Base-by-base conservation (phyloP, 768 basidiomycete species). In the Daedaleopsis sinensis region DNA sequence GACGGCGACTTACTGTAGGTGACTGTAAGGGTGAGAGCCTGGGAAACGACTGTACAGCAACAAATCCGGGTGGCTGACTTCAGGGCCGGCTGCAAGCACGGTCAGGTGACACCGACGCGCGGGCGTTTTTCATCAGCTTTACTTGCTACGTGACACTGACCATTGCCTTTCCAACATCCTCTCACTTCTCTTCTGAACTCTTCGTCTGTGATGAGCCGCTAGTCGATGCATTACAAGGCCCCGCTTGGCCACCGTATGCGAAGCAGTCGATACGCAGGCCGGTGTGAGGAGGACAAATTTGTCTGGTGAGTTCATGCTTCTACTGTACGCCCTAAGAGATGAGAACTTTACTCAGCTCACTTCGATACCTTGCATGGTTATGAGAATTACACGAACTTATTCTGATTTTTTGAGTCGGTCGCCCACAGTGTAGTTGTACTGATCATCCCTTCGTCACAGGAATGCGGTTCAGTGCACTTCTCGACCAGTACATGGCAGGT, bases 331-430 rank as follows among this genome's bases (percentile, higher is more conserved):
- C 32, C 49, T 69, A 73, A 57, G 57, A 78, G 57, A 69, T 66
- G 52, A 78, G 39, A 72, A 23, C 52, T 57, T 42, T 67, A 84
- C 84, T 85, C 84, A 85, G 84, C 84, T 85, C 84, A 85, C 84
- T 84, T 85, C 84, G 84, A 85, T 54, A 78, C 79, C 72, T 59
- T 55, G 21, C 67, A 65, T 66, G 81, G 76, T 74, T 63, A 80
- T 80, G 84, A 85, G 84, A 85, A 80, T 74, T 82, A 13, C 80
- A 13, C 80, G 56, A 66, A 79, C 78, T 73, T 74, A 72, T 61
- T 59, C 74, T 84, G 82, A 84, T 55, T 58, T 43, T 52, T 53
- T 58, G 6, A 27, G 63, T 55, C 39, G 62, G 37, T 55, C 35
- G 23, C 10, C 21, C 32, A 36, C 39, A 8, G 12, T 9, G 19